Evolutionary conservation across 164 flowering plant genomes (phyloP).

Genomic region (Magnolia changhungtana): DNA sequence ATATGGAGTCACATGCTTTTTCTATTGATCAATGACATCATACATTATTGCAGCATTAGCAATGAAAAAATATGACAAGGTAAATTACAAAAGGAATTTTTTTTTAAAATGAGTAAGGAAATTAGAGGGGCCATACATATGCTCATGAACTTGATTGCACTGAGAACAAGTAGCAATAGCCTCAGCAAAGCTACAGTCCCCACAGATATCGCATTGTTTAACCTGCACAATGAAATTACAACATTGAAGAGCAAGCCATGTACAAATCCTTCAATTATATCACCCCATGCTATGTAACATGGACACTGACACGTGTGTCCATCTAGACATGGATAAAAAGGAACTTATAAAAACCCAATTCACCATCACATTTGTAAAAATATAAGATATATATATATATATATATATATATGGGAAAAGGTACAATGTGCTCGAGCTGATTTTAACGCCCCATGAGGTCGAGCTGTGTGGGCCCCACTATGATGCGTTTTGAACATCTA

Average conservation of each 20-base stretch:
- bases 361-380: no score
- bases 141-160: neutral
- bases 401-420: no score
- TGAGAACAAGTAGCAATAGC: neutral
- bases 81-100: neutral
- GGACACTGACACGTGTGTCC: no score
- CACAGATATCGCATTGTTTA: neutral
- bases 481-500: no score
- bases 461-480: no score
- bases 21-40: neutral
- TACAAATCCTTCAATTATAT: no score
- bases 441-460: no score
- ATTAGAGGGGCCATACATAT: neutral
- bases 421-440: no score
- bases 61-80: neutral
- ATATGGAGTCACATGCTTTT: neutral
- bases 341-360: no score
- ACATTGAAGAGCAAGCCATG: neutral
- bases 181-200: neutral
- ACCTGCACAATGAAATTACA: neutral
- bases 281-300: no score
- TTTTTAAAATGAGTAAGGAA: neutral
- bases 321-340: no score
- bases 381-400: no score
- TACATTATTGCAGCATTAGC: neutral